A percentile compares a stretch with the other conserved stretches of the same genome.
phyloP scores from a whole-genome alignment of 1,139 yeast species.

The Yueomyces sp. region DNA sequence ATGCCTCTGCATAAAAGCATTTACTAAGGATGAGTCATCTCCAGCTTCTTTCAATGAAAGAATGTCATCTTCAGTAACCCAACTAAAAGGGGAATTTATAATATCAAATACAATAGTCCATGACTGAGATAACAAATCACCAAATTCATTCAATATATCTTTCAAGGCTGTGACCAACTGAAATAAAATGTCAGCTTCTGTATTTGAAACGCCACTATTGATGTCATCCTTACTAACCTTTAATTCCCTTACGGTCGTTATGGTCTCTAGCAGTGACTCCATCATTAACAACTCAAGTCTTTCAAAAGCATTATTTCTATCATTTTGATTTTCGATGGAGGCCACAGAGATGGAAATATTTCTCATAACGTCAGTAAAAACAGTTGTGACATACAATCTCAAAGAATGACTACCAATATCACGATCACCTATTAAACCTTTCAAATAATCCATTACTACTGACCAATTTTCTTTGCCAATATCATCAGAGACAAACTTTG shows the following conservation, averaged over 20 bases:
- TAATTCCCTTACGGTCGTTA: slow-evolving; percentile 13
- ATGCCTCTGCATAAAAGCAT: slow-evolving; percentile 29
- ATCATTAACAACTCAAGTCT: slow-evolving; percentile 12
- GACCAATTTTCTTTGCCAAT: slow-evolving; percentile 33
- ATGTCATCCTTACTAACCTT: slow-evolving; percentile 17
- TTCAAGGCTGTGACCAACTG: slow-evolving; percentile 51
- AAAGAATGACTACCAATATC: slow-evolving; percentile 27
- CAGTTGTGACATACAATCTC: slow-evolving; percentile 35
- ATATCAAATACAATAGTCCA: slow-evolving; percentile 68
- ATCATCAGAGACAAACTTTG: slow-evolving; percentile 32
- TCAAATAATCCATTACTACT: slow-evolving; percentile 32
- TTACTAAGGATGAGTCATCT: slow-evolving; percentile 16
- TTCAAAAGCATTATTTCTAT: slow-evolving; percentile 7
- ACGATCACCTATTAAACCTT: slow-evolving; percentile 32
- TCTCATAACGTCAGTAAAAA: slow-evolving; percentile 38
- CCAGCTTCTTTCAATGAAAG: slow-evolving; percentile 8
- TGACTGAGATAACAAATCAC: slow-evolving; percentile 44
- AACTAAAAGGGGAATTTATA: slow-evolving; percentile 52
- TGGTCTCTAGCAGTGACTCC: slow-evolving; percentile 12
- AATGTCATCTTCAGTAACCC: slow-evolving; percentile 22
- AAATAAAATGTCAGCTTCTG: slow-evolving; percentile 55
- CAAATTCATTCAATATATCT: slow-evolving; percentile 61
- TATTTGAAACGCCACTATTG: slow-evolving; percentile 18
- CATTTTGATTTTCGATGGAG: slow-evolving; percentile 8
- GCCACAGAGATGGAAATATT: slow-evolving; percentile 35